Conservation (phyloP, 2,329 filamentous ascomycete species). For the Nemania abortiva region DNA sequence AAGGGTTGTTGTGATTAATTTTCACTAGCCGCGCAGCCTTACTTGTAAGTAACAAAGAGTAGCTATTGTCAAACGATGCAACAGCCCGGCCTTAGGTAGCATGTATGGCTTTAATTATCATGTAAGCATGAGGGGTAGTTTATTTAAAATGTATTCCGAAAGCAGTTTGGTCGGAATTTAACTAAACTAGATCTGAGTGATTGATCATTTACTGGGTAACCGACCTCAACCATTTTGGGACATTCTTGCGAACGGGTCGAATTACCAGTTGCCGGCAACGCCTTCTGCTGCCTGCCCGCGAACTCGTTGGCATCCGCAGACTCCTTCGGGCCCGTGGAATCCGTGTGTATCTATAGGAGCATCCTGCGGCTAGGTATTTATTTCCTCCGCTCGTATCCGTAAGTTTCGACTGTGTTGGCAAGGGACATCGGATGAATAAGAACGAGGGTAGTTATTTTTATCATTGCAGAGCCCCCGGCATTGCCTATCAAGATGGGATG, state of each 20-base stretch:
- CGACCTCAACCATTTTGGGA: constrained; percentile 36
- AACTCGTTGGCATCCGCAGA: background rate
- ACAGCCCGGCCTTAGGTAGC: background rate
- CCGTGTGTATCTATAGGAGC: background rate
- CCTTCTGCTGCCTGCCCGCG: background rate
- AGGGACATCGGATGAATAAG: background rate
- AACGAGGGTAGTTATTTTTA: no score
- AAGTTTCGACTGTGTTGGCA: background rate
- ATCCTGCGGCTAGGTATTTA: background rate
- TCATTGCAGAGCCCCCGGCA: no score
- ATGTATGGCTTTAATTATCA: background rate
- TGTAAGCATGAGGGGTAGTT: background rate
- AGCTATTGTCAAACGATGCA: no score
- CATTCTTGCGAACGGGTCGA: constrained; percentile 40
- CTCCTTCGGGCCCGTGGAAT: background rate
- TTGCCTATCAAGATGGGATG: background rate
- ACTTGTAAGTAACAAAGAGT: no score
- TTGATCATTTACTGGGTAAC: background rate
- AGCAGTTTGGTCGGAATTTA: background rate
- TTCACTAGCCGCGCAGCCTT: no score
- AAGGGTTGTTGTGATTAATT: no score
- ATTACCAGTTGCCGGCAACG: background rate
- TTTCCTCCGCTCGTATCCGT: background rate
- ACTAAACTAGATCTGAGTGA: background rate
- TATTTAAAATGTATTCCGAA: background rate